phyloP scores from a whole-genome alignment of 2,329 filamentous ascomycete species.

The Dothidotthia symphoricarpi region DNA sequence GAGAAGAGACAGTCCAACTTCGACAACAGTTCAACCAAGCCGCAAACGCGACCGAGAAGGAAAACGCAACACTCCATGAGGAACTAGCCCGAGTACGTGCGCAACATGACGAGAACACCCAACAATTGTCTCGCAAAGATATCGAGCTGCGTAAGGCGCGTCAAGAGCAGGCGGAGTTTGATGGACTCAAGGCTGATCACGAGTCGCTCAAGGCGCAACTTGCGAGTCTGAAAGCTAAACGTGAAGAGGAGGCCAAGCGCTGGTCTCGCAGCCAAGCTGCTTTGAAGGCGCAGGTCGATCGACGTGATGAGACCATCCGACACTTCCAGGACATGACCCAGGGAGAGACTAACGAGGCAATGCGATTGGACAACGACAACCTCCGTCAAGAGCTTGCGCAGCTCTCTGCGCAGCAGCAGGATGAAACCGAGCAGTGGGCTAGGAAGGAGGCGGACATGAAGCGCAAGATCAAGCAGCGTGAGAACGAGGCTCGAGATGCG shows the following conservation, averaged over 20 bases:
- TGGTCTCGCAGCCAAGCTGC: conserved; percentile 35
- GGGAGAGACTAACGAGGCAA: conserved; percentile 40
- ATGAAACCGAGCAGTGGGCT: conserved; percentile 35
- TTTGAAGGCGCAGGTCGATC: conserved; percentile 34
- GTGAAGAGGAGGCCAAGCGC: conserved; percentile 52
- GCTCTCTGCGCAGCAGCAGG: conserved; percentile 35
- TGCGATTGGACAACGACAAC: conserved; percentile 43
- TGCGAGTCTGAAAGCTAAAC: conserved; percentile 68
- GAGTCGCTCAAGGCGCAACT: conserved; percentile 69
- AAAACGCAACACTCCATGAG: conserved; percentile 36
- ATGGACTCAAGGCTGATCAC: conserved; percentile 69
- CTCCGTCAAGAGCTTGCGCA: conserved; percentile 42
- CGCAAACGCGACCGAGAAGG: conserved; percentile 34
- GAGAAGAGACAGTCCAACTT: conserved; percentile 37
- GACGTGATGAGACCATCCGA: conserved; percentile 42
- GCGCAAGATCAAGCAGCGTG: conserved; percentile 35
- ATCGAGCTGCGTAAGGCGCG: conserved; percentile 37
- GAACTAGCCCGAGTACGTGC: conserved; percentile 35
- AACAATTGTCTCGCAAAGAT: conserved; percentile 35
- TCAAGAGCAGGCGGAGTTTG: conserved; percentile 39
- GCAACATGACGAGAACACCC: conserved; percentile 40
- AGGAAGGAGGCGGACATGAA: conserved; percentile 34
- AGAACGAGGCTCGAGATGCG: conserved; percentile 25
- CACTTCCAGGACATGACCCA: conserved; percentile 39
- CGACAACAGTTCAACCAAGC: conserved; percentile 35